Conservation (phyloP, 2,329 filamentous ascomycete species). For the Coniochaeta sp. region DNA sequence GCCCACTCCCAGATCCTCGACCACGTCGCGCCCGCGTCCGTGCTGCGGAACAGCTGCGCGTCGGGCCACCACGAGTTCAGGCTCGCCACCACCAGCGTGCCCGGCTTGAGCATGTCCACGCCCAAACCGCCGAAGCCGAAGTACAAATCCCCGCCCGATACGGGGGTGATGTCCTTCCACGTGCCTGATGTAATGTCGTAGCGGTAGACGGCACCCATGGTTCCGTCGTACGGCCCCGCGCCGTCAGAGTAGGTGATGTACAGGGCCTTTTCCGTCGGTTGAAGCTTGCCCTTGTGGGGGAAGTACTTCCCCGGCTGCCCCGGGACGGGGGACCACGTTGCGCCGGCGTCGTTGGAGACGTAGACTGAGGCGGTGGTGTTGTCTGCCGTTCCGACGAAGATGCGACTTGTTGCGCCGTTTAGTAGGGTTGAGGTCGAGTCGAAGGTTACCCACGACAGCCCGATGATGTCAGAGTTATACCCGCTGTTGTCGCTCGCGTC, state of each 20-base stretch:
- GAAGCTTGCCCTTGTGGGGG: slow-evolving; percentile 46
- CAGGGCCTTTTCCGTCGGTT: slow-evolving; percentile 42
- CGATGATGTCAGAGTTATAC: slow-evolving; percentile 38
- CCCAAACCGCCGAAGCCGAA: slow-evolving; percentile 51
- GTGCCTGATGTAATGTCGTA: slow-evolving; percentile 40
- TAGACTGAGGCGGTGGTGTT: slow-evolving; percentile 45
- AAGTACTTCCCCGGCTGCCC: slow-evolving; percentile 44
- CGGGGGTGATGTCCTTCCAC: slow-evolving; percentile 52
- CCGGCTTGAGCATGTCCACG: slow-evolving; percentile 45
- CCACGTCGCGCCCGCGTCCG: slow-evolving; percentile 47
- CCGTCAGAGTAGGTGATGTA: slow-evolving; percentile 50
- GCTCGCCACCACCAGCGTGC: slow-evolving; percentile 48
- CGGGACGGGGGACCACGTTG: slow-evolving; percentile 42
- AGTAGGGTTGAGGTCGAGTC: slow-evolving; percentile 40
- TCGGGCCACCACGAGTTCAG: slow-evolving; percentile 56
- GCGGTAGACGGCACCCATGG: slow-evolving; percentile 43
- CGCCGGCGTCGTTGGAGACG: slow-evolving; percentile 44
- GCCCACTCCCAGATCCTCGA: slow-evolving; percentile 45
- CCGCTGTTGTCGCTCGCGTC: slow-evolving; percentile 37
- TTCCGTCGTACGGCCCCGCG: slow-evolving; percentile 50
- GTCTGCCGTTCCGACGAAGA: slow-evolving; percentile 50
- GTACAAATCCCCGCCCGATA: slow-evolving; percentile 35
- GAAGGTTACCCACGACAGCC: slow-evolving; percentile 47
- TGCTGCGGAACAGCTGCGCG: slow-evolving; percentile 47
- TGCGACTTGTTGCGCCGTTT: slow-evolving; percentile 43